Percentiles rank a stretch among this genome's conserved stretches.
Conservation (phyloP, 768 basidiomycete species). For the Boletus pseudo-olivaceus region DNA sequence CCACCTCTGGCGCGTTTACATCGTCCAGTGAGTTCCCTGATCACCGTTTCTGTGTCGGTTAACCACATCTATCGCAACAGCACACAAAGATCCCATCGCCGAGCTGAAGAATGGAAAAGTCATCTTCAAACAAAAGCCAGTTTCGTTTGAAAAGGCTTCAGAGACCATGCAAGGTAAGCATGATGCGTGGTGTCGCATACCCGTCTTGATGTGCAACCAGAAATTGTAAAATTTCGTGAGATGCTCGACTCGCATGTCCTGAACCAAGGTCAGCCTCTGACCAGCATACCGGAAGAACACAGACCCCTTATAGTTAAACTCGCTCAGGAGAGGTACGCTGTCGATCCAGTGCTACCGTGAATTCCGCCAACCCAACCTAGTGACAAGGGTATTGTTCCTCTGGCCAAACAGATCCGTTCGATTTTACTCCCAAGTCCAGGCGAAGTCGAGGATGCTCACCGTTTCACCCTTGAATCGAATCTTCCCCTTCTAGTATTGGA, state of each 20-base stretch:
- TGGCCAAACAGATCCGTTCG: constrained; percentile 68
- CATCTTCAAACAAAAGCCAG: constrained; percentile 68
- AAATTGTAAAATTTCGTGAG: constrained; percentile 73
- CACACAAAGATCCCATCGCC: constrained; percentile 42
- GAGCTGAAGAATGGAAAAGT: constrained; percentile 79
- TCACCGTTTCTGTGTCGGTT: not conserved
- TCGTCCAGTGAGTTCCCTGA: constrained; percentile 15
- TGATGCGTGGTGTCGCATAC: not conserved
- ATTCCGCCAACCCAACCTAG: constrained; percentile 37
- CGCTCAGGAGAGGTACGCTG: constrained; percentile 75
- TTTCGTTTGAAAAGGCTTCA: constrained; percentile 73
- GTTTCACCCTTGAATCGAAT: constrained; percentile 34
- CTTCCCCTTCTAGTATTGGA: constrained; percentile 55
- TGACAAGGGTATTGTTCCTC: constrained; percentile 61
- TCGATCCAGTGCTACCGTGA: not conserved
- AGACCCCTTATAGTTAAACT: constrained; percentile 76
- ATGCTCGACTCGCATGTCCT: constrained; percentile 59
- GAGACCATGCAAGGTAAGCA: constrained; percentile 76
- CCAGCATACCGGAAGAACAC: constrained; percentile 62
- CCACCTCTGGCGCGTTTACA: constrained; percentile 4
- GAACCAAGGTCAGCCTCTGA: constrained; percentile 47
- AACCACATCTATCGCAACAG: constrained; percentile 26
- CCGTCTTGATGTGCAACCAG: constrained; percentile 33
- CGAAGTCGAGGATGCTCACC: constrained; percentile 43
- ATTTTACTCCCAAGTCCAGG: constrained; percentile 63